A percentile compares a stretch with the other conserved stretches of the same genome.
phyloP scores from a whole-genome alignment of 257 asterid species.

The Scutellaria galericulata region DNA sequence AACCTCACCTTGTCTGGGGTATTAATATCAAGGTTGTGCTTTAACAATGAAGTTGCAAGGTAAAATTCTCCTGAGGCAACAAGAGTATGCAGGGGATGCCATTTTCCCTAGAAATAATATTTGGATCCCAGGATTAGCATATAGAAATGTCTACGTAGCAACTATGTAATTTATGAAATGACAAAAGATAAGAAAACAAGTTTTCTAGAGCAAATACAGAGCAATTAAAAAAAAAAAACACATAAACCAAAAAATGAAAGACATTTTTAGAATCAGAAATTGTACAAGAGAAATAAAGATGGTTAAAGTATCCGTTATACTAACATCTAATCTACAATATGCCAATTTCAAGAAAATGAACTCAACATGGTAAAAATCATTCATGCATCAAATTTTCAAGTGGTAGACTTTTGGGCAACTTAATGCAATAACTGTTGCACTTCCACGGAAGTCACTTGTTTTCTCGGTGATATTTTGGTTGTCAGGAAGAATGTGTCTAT shows the following conservation, averaged over 20 bases:
- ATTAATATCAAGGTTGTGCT: conserved; percentile 72
- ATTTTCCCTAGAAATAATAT: conserved; percentile 64
- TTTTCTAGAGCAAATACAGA: background rate
- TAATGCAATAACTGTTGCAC: background rate
- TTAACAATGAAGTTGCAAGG: conserved; percentile 69
- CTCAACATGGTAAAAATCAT: background rate
- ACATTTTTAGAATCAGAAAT: conserved; percentile 8
- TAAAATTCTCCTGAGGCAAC: conserved; percentile 91
- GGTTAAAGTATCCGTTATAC: too few relatives aligned
- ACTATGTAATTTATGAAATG: background rate
- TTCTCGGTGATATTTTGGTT: background rate
- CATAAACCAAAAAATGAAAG: background rate
- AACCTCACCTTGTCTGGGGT: conserved; percentile 70
- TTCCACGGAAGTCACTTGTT: background rate
- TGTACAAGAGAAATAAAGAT: background rate
- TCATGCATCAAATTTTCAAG: background rate
- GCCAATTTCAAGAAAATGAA: background rate
- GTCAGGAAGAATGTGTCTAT: background rate
- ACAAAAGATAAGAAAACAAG: background rate
- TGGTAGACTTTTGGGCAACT: background rate
- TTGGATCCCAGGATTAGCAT: conserved; percentile 32
- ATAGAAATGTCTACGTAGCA: background rate
- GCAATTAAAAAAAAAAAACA: background rate
- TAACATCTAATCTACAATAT: background rate
- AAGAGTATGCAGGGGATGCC: conserved; percentile 92